Conservation (phyloP, 805 yeast genomes). For the Metschnikowia henanensis region DNA sequence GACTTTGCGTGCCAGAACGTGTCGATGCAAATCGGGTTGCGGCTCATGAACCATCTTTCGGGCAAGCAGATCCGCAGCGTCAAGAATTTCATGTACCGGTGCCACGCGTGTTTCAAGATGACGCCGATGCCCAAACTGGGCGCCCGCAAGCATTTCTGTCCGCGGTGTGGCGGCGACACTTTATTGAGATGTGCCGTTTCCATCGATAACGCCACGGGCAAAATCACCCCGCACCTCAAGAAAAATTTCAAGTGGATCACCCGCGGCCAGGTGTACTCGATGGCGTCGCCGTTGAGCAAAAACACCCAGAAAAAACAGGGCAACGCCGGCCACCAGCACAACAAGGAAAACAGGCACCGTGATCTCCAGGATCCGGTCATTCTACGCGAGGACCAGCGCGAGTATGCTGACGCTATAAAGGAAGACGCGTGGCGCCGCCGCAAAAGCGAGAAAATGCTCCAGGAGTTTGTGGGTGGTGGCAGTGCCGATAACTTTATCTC, state of each 20-base stretch:
- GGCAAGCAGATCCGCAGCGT: slow-evolving; percentile 85
- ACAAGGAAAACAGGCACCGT: slow-evolving; percentile 57
- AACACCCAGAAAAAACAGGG: slow-evolving; percentile 71
- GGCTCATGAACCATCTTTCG: slow-evolving; percentile 78
- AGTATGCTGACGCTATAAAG: slow-evolving; percentile 83
- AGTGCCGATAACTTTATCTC: slow-evolving; percentile 83
- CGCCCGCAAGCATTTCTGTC: slow-evolving; percentile 83
- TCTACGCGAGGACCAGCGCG: slow-evolving; percentile 92
- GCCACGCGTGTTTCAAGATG: slow-evolving; percentile 94
- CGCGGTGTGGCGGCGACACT: slow-evolving; percentile 94
- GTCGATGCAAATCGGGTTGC: slow-evolving; percentile 84
- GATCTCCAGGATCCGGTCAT: slow-evolving; percentile 49
- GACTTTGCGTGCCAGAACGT: slow-evolving; percentile 99
- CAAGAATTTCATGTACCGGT: slow-evolving; percentile 90
- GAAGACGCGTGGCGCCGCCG: slow-evolving; percentile 85
- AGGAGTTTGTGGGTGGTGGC: slow-evolving; percentile 94
- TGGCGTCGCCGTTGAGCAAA: slow-evolving; percentile 87
- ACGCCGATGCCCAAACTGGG: slow-evolving; percentile 78
- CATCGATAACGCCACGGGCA: slow-evolving; percentile 75
- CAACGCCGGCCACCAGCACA: slow-evolving; percentile 77
- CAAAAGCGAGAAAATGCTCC: slow-evolving; percentile 80
- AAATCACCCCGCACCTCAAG: slow-evolving; percentile 84
- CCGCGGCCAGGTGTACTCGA: slow-evolving; percentile 77
- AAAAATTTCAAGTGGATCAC: slow-evolving; percentile 91
- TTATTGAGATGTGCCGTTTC: slow-evolving; percentile 88